These are phyloP conservation scores for Chlorociboria aeruginascens DNA, from an alignment of 495 filamentous ascomycete genomes.

Conservation along the genomic window DNA sequence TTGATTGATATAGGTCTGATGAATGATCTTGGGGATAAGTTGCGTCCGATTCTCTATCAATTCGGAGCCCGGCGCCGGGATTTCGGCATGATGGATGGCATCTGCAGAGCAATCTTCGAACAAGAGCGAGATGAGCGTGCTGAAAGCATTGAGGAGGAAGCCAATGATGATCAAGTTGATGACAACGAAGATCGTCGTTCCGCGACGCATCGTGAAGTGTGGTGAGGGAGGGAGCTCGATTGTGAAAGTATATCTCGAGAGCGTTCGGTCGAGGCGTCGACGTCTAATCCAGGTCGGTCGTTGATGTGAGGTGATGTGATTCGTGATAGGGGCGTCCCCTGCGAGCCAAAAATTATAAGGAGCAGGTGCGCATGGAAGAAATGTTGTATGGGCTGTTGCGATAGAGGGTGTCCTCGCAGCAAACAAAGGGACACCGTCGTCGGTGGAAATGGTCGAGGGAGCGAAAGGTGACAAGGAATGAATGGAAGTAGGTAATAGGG, in stretches of 20 bases:
- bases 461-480: too few relatives aligned
- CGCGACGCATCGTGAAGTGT: conserved; percentile 45
- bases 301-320: background rate
- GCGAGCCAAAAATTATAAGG: background rate
- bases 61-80: conserved; percentile 51
- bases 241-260: conserved; percentile 3
- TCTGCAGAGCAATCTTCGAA: conserved; percentile 55
- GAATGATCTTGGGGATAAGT: conserved; percentile 79
- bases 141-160: conserved; percentile 49
- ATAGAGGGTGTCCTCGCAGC: too few relatives aligned
- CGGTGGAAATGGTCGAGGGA: too few relatives aligned
- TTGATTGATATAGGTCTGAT: conserved; percentile 59
- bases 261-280: background rate
- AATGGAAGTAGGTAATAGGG: too few relatives aligned
- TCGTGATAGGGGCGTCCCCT: background rate
- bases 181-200: conserved; percentile 49
- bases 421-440: too few relatives aligned
- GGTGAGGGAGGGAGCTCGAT: background rate
- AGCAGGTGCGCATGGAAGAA: background rate
- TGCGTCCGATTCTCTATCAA: conserved; percentile 23
- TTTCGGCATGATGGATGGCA: conserved; percentile 50
- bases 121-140: conserved; percentile 49
- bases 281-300: background rate
- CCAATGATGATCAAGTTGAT: conserved; percentile 47
- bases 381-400: background rate